Evolutionary conservation across 2,329 filamentous ascomycete genomes (phyloP).

Genomic region (Blastomyces parvus): DNA sequence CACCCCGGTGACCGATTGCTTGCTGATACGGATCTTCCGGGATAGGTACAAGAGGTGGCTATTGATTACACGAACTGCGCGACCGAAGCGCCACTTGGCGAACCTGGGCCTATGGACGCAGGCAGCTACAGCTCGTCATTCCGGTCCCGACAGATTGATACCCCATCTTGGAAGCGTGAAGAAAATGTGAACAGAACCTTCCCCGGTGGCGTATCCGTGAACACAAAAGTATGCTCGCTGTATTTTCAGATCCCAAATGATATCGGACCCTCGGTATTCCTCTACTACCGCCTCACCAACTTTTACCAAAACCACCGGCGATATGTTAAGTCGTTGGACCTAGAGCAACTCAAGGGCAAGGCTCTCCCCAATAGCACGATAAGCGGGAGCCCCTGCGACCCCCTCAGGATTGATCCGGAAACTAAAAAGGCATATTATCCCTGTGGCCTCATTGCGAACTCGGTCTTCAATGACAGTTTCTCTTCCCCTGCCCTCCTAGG

Average conservation of each 20-base stretch:
- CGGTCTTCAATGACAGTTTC: conserved; percentile 92
- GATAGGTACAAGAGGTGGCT: conserved; percentile 75
- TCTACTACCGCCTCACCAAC: conserved; percentile 94
- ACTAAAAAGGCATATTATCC: conserved; percentile 73
- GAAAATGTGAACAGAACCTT: conserved; percentile 18
- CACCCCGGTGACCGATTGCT: background rate
- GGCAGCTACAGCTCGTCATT: conserved; percentile 59
- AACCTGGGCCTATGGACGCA: conserved; percentile 42
- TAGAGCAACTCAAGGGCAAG: conserved; percentile 70
- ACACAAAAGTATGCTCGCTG: conserved; percentile 56
- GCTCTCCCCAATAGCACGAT: conserved; percentile 53
- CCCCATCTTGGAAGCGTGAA: conserved; percentile 26
- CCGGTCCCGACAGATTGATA: conserved; percentile 44
- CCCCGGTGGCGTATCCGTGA: conserved; percentile 19
- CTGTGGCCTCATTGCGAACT: conserved; percentile 93
- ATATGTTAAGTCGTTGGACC: conserved; percentile 84
- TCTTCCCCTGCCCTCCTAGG: conserved; percentile 54
- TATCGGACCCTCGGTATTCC: conserved; percentile 70
- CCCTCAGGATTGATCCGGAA: conserved; percentile 49
- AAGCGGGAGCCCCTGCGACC: conserved; percentile 61
- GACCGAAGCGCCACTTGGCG: conserved; percentile 42
- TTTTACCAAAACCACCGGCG: conserved; percentile 98
- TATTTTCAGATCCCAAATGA: conserved; percentile 70
- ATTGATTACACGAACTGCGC: conserved; percentile 84
- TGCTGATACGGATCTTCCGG: conserved; percentile 10